Conservation (phyloP, 208 protist species). For the Borovskyia barvae region DNA sequence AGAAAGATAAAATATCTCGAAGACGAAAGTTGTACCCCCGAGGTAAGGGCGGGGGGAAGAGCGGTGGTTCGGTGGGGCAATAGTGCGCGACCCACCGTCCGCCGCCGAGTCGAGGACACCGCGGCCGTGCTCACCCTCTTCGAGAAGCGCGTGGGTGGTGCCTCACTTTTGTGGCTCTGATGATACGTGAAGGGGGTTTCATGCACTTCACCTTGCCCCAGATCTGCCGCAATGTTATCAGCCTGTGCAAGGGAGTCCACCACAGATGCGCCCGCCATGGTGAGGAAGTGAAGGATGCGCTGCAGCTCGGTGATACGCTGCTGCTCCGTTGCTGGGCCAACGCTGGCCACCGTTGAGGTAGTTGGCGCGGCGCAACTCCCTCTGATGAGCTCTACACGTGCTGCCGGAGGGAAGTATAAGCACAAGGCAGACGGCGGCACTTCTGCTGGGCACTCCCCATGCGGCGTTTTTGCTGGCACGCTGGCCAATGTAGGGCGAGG, state of each 20-base stretch:
- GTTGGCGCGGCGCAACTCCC: constrained; percentile 1
- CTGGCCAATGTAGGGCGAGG: no score
- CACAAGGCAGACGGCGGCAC: constrained; percentile 7
- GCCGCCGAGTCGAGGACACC: neutral
- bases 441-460: neutral
- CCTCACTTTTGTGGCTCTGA: neutral
- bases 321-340: constrained; percentile 13
- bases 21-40: neutral
- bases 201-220: constrained; percentile 2
- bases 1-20: constrained; percentile 19
- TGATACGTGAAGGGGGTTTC: neutral
- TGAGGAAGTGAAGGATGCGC: constrained; percentile 21
- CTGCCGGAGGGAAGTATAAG: constrained; percentile 15
- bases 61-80: constrained; percentile 8
- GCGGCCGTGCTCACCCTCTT: neutral
- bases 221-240: constrained; percentile 19
- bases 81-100: constrained; percentile 11
- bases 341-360: neutral
- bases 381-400: constrained; percentile 11
- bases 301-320: constrained; percentile 24
- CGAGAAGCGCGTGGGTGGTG: neutral
- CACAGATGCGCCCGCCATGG: constrained; percentile 12
- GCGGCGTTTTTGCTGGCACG: neutral
- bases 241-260: constrained; percentile 15
- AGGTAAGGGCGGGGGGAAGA: neutral